These are phyloP conservation scores for Narthecium ossifragum DNA, from an alignment of 106 monocot species.

Conservation along the genomic window DNA sequence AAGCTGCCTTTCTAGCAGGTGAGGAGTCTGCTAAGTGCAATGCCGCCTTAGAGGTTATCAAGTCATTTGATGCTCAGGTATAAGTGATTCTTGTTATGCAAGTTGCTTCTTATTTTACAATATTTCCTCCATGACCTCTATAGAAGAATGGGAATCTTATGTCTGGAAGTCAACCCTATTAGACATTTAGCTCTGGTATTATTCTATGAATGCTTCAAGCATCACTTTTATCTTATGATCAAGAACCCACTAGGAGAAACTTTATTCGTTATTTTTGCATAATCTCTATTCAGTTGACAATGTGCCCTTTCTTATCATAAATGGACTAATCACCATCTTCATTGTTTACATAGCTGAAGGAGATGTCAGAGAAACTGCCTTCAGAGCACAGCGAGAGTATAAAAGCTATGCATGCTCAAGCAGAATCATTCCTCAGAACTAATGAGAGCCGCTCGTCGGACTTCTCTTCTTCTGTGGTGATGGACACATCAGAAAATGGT, in stretches of 20 bases:
- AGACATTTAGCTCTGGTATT: too few relatives aligned
- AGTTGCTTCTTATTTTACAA: too few relatives aligned
- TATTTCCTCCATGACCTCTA: too few relatives aligned
- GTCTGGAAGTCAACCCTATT: too few relatives aligned
- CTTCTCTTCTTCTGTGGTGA: conserved; percentile 3
- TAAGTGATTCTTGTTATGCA: not conserved
- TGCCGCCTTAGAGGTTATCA: conserved; percentile 33
- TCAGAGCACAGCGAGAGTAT: conserved; percentile 31
- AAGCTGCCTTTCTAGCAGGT: conserved; percentile 19
- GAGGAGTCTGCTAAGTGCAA: conserved; percentile 32
- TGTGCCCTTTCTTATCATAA: too few relatives aligned
- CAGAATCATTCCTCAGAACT: conserved; percentile 35
- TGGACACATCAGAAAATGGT: conserved; percentile 12
- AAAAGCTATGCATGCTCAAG: conserved; percentile 25
- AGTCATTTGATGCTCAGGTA: conserved; percentile 42
- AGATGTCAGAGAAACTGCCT: conserved; percentile 40
- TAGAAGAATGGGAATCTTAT: too few relatives aligned
- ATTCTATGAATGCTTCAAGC: too few relatives aligned
- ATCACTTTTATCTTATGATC: too few relatives aligned
- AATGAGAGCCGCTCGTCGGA: not conserved
- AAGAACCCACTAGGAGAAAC: too few relatives aligned
- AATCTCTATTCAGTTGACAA: too few relatives aligned
- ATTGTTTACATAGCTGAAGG: conserved; percentile 66
- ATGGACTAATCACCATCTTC: too few relatives aligned
- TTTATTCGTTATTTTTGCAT: too few relatives aligned